phyloP scores from a whole-genome alignment of 257 asterid genomes.

The Nicotiana tabacum region DNA sequence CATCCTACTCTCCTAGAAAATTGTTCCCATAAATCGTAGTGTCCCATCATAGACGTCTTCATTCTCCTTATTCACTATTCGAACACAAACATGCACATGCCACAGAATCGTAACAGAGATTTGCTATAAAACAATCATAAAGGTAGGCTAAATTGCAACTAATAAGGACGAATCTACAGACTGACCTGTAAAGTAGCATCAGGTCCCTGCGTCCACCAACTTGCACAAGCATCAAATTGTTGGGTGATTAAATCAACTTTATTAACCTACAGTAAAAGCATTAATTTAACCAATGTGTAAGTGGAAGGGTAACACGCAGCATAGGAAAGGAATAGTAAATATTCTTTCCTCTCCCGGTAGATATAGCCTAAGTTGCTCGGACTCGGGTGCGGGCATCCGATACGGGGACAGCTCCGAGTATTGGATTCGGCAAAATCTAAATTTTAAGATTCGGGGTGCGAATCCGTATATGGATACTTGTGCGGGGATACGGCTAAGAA shows the following conservation, averaged over 20 bases:
- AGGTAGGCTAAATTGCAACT: background rate
- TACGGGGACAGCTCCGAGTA: too few relatives aligned
- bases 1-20: too few relatives aligned
- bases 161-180: constrained; percentile 5
- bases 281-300: constrained; percentile 19
- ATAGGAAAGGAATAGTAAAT: background rate
- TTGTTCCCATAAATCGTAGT: background rate
- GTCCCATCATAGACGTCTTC: background rate
- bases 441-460: too few relatives aligned
- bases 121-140: background rate
- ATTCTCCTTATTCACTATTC: background rate
- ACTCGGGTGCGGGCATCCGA: too few relatives aligned
- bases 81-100: background rate
- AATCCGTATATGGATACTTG: too few relatives aligned
- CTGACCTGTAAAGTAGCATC: constrained; percentile 88
- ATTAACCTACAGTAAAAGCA: constrained; percentile 35
- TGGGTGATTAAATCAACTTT: constrained; percentile 47
- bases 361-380: background rate
- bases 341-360: background rate
- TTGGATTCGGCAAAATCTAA: too few relatives aligned
- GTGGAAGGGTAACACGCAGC: background rate
- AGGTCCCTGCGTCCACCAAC: constrained; percentile 99
- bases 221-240: constrained; percentile 98
- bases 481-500: too few relatives aligned
- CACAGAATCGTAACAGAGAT: background rate